Conservation (phyloP, 169 alveolate species). For the Plasmodium billcollinsi region DNA sequence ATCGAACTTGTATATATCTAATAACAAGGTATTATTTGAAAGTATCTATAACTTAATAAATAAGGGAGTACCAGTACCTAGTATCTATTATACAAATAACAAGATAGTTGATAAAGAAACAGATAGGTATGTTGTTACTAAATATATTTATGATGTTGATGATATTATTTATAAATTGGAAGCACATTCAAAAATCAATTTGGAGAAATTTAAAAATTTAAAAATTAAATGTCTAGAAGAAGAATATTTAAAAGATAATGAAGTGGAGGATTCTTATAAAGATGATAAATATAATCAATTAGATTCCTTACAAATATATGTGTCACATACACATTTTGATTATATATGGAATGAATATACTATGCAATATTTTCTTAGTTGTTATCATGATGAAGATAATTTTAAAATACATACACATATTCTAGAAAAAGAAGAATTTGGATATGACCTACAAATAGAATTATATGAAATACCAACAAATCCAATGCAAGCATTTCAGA, state of each 20-base stretch:
- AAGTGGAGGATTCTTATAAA: constrained; percentile 48
- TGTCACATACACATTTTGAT: constrained; percentile 46
- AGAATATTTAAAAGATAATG: constrained; percentile 43
- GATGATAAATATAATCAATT: constrained; percentile 49
- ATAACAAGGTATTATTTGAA: constrained; percentile 62
- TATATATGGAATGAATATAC: constrained; percentile 65
- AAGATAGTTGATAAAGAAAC: constrained; percentile 70
- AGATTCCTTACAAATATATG: constrained; percentile 71
- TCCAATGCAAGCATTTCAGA: constrained; percentile 22
- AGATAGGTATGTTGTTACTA: constrained; percentile 61
- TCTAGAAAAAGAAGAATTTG: constrained; percentile 67
- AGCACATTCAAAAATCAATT: constrained; percentile 66
- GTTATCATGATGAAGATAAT: constrained; percentile 59
- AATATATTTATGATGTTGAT: constrained; percentile 70
- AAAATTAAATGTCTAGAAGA: constrained; percentile 33
- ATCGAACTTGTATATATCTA: constrained; percentile 58
- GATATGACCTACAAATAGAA: constrained; percentile 70
- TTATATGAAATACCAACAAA: constrained; percentile 60
- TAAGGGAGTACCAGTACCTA: constrained; percentile 71
- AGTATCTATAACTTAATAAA: constrained; percentile 41
- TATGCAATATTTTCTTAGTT: constrained; percentile 60
- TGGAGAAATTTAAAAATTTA: constrained; percentile 26
- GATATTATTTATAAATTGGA: constrained; percentile 72
- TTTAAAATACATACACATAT: constrained; percentile 67
- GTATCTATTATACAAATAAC: constrained; percentile 52